Evolutionary conservation across 495 filamentous ascomycete species (phyloP), one percentile per base, ranked within the genome.

Genomic region (Tuber indicum): DNA sequence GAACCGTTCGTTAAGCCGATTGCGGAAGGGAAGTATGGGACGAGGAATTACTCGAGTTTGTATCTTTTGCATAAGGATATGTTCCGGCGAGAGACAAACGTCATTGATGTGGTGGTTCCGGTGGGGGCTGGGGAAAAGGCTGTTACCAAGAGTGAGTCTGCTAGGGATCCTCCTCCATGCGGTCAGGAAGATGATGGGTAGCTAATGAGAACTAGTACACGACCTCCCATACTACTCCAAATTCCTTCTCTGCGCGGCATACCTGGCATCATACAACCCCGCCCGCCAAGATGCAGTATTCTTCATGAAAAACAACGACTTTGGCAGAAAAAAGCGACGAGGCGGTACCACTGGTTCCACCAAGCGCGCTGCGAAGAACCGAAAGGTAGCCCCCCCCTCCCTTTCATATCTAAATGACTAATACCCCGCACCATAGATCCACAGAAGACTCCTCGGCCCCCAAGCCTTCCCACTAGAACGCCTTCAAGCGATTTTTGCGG

Each of bases 241-340:
- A 70, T 86, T 93, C 58, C 89, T 98, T 75, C 88, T 99, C 21
- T 88, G 95, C 52, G 92, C 94, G 72, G 91, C 94, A 36, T 99
- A 97, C 85, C 89, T 99, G 7, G 93, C 95, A 76, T 97, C 94
- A 6, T 92, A 94, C 86, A 98, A 93, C 82, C 90, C 92, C 0
- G 87, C 93, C 26, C 86, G 90, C 66, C 88, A 91, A 52, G 96
- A 99, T 84, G 87, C 90, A 2, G 88, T 90, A 44, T 91, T 94
- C 82, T 98, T 99, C 87, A 94, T 91, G 74, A 96, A 94, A 75
- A 88, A 90, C 82, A 90, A 90, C 74, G 89, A 92, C 36, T 84
- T 86, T 14, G 82, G 84, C 7, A 89, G 86, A 73, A 87, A 86
- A 79, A 86, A 87, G 44, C 85, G 86, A 82, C 44, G 84, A 85